Percentiles rank a stretch among this genome's conserved stretches.
Evolutionary conservation across 805 yeast species (phyloP).

Genomic region (Kregervanrija fluxuum): DNA sequence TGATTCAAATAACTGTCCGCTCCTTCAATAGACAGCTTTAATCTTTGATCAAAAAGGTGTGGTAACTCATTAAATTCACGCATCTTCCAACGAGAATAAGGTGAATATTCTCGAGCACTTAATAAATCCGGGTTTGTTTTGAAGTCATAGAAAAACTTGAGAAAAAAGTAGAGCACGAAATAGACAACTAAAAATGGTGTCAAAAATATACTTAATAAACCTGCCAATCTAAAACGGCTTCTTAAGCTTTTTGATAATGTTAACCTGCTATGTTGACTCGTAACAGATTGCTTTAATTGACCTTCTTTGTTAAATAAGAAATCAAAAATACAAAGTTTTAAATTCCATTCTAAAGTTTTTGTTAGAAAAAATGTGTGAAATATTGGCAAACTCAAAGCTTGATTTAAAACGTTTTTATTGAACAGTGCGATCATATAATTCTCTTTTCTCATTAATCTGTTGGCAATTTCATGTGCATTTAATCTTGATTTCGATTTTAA

Average conservation of each 20-base stretch:
- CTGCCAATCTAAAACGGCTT: slow-evolving; percentile 82
- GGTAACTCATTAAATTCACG: slow-evolving; percentile 91
- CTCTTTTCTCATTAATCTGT: slow-evolving; percentile 91
- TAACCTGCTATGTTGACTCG: slow-evolving; percentile 65
- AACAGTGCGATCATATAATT: slow-evolving; percentile 88
- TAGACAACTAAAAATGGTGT: slow-evolving; percentile 85
- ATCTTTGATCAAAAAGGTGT: slow-evolving; percentile 75
- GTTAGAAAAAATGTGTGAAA: slow-evolving; percentile 44
- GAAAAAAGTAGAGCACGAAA: slow-evolving; percentile 75
- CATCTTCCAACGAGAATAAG: slow-evolving; percentile 90
- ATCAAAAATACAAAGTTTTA: slow-evolving; percentile 80
- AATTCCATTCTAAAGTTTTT: slow-evolving; percentile 89
- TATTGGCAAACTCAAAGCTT: slow-evolving; percentile 42
- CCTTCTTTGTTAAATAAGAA: slow-evolving; percentile 80
- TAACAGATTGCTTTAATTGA: slow-evolving; percentile 62
- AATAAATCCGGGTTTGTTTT: slow-evolving; percentile 80
- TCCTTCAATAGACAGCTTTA: slow-evolving; percentile 68
- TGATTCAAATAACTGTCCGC: slow-evolving; percentile 83
- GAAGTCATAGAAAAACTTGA: slow-evolving; percentile 88
- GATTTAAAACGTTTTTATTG: slow-evolving; percentile 67
- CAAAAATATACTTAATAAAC: slow-evolving; percentile 69
- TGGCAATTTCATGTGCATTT: slow-evolving; percentile 92
- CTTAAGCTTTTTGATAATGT: slow-evolving; percentile 61
- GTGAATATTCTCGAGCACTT: slow-evolving; percentile 83
- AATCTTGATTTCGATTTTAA: slow-evolving; percentile 65